phyloP scores from a whole-genome alignment of 1,284 basidiomycete genomes.

The Rhizoctonia solani region DNA sequence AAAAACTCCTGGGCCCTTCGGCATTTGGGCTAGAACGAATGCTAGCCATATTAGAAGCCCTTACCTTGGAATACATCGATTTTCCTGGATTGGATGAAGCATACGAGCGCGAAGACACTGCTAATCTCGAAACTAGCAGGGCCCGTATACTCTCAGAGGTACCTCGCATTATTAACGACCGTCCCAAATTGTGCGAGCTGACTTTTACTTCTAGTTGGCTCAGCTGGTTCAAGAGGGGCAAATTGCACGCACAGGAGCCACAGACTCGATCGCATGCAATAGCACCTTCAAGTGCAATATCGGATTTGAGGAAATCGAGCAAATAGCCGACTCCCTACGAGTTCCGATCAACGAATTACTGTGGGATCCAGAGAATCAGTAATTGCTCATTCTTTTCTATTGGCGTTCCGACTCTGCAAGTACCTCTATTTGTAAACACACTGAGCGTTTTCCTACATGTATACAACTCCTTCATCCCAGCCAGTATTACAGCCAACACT shows the following conservation, averaged over 20 bases:
- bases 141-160: constrained; percentile 64
- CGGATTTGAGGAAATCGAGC: constrained; percentile 64
- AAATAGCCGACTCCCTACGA: constrained; percentile 64
- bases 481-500: no score
- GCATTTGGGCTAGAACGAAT: constrained; percentile 83
- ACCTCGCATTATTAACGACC: no score
- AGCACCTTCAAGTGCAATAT: constrained; percentile 76
- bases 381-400: neutral
- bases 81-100: constrained; percentile 43
- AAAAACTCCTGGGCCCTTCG: constrained; percentile 78
- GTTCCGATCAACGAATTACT: constrained; percentile 70
- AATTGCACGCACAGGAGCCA: constrained; percentile 60
- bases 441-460: no score
- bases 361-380: constrained; percentile 56
- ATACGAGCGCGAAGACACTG: constrained; percentile 59
- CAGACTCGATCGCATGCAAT: constrained; percentile 69
- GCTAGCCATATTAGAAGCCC: constrained; percentile 78
- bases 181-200: no score
- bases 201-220: constrained; percentile 55
- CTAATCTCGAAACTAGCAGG: constrained; percentile 65
- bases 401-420: neutral
- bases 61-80: constrained; percentile 73
- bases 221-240: constrained; percentile 72
- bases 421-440: neutral
- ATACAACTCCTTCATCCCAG: no score